Conservation (phyloP, 1,139 yeast species). For the Hanseniaspora uvarum region DNA sequence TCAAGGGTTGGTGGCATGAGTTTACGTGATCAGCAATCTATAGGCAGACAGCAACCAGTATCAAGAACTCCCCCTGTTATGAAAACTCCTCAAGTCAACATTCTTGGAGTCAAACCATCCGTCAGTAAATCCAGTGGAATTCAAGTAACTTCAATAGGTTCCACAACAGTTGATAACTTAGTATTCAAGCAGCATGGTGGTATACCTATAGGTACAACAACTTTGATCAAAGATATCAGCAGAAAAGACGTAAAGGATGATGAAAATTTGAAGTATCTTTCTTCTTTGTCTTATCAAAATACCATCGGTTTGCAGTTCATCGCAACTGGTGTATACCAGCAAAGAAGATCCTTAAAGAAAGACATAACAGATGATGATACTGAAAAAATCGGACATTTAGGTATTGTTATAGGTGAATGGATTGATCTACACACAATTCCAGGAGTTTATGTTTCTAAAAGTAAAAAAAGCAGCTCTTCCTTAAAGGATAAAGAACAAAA, state of each 20-base stretch:
- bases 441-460: constrained; percentile 15
- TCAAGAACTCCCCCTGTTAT: background rate
- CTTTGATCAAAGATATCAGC: constrained; percentile 8
- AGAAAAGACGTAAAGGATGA: constrained; percentile 7
- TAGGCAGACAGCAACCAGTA: background rate
- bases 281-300: constrained; percentile 4
- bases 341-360: constrained; percentile 14
- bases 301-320: constrained; percentile 15
- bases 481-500: background rate
- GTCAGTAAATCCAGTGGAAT: constrained; percentile 17
- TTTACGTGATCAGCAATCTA: constrained; percentile 3
- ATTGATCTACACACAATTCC: constrained; percentile 14
- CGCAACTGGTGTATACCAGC: constrained; percentile 16
- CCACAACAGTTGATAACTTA: constrained; percentile 20
- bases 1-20: constrained; percentile 4
- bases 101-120: constrained; percentile 14
- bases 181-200: constrained; percentile 17
- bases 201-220: constrained; percentile 13
- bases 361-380: constrained; percentile 4
- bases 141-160: constrained; percentile 14
- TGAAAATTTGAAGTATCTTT: constrained; percentile 4
- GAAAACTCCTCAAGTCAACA: background rate
- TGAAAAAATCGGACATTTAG: constrained; percentile 14
- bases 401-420: constrained; percentile 17
- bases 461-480: background rate